Evolutionary conservation across 73 alveolate genomes (phyloP).

Genomic region (Tetrahymena borealis): DNA sequence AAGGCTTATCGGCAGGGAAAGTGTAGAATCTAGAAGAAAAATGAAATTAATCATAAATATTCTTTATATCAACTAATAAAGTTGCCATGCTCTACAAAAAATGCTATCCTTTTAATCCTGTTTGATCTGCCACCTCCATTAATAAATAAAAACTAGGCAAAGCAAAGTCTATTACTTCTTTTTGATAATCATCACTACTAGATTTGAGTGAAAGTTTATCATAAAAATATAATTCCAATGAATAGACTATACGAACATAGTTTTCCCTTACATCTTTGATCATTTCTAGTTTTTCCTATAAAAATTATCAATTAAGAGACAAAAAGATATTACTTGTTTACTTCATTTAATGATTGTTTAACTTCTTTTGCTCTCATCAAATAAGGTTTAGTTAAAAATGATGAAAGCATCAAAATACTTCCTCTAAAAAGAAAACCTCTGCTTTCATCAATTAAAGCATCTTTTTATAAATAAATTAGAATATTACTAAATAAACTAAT

Average conservation of each 20-base stretch:
- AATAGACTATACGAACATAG: neutral
- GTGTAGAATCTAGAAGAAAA: neutral
- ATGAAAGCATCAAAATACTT: neutral
- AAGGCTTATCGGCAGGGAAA: neutral
- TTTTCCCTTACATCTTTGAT: neutral
- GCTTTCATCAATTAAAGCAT: neutral
- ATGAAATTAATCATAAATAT: neutral
- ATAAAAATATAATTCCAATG: neutral
- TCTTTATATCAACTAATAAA: neutral
- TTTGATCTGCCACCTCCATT: neutral
- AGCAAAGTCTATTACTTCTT: neutral
- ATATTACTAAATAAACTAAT: neutral
- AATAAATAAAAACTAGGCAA: neutral
- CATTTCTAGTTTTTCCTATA: neutral
- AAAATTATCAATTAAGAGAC: neutral
- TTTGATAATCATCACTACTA: neutral
- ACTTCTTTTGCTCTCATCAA: neutral
- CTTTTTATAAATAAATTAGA: neutral
- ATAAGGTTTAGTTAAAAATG: neutral
- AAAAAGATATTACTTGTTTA: neutral
- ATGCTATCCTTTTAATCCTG: neutral
- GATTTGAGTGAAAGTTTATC: neutral
- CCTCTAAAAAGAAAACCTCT: neutral
- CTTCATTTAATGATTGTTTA: neutral
- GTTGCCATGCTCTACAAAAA: neutral